Evolutionary conservation across 306 rosid genomes (phyloP), one percentile per base, ranked within the genome.

Genomic region (Prunus davidiana): DNA sequence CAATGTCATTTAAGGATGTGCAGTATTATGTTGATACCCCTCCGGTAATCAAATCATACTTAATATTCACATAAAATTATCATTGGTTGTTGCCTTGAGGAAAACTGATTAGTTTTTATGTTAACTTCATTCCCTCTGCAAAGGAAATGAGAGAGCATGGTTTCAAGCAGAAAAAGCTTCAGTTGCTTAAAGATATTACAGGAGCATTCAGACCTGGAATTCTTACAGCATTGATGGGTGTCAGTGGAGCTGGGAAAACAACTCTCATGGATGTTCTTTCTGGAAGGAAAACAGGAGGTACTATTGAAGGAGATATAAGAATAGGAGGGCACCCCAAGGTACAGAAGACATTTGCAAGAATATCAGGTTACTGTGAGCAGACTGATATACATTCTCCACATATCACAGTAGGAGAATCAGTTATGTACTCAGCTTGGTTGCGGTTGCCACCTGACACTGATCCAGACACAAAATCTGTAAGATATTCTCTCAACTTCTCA

Each of bases 181-280:
- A 94, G 74, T 72, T 94, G 80, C 97, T 94, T 78, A 76, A 79
- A 10, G 93, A 89, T 76, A 82, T 94, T 66, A 90, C 96, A 0
- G 97, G 97, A 78, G 92, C 94, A 58, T 86, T 91, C 75, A 89
- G 97, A 88, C 97, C 94, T 45, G 92, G 94, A 72, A 46, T 91
- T 77, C 94, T 91, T 47, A 91, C 94, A 63, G 94, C 97, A 47
- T 75, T 89, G 51, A 91, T 91, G 92, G 97, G 97, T 32, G 92
- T 91, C 61, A 89, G 97, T 74, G 94, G 97, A 73, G 97, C 97
- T 76, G 97, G 97, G 54, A 91, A 91, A 83, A 91, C 97, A 64
- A 91, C 97, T 71, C 92, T 91, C 50, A 86, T 91, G 93, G 97
- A 91, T 79, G 97, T 91, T 45, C 97, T 91, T 75, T 89, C 93